Percentiles rank a stretch among this genome's conserved stretches.
Evolutionary conservation across 352 stramenopile genomes (phyloP).

Genomic region (Globisporangium cystogenes): DNA sequence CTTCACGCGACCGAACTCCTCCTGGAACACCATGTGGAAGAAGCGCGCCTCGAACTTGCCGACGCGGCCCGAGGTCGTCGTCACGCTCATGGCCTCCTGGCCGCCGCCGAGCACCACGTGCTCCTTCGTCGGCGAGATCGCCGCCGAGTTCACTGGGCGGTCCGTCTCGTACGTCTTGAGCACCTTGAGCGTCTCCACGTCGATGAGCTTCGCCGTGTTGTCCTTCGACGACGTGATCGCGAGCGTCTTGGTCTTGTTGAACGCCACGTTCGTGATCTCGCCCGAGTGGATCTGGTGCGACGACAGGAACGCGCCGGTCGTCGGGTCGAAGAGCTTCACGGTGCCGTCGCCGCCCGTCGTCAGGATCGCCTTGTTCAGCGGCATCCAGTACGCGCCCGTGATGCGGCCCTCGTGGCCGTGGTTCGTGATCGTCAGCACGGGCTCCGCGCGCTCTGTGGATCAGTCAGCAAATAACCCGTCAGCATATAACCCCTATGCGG

Average conservation of each 20-base stretch:
- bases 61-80: conserved; percentile 90
- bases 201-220: conserved; percentile 96
- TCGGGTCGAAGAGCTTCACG: conserved; percentile 79
- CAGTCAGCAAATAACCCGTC: background rate
- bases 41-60: conserved; percentile 96
- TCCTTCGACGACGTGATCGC: conserved; percentile 97
- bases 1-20: conserved; percentile 98
- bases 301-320: conserved; percentile 59
- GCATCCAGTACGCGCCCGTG: conserved; percentile 82
- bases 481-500: background rate
- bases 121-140: conserved; percentile 96
- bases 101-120: conserved; percentile 96
- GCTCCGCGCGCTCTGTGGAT: conserved; percentile 39
- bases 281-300: conserved; percentile 92
- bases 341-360: conserved; percentile 78
- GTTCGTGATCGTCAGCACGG: conserved; percentile 70
- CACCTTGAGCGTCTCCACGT: conserved; percentile 93
- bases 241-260: conserved; percentile 96
- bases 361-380: conserved; percentile 83
- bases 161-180: conserved; percentile 99
- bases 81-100: conserved; percentile 99
- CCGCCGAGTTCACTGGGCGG: conserved; percentile 97
- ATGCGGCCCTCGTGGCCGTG: conserved; percentile 77
- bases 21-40: conserved; percentile 98
- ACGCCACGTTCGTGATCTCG: conserved; percentile 95